Conservation (phyloP, 2,329 filamentous ascomycete genomes). For the Diplodia intermedia region DNA sequence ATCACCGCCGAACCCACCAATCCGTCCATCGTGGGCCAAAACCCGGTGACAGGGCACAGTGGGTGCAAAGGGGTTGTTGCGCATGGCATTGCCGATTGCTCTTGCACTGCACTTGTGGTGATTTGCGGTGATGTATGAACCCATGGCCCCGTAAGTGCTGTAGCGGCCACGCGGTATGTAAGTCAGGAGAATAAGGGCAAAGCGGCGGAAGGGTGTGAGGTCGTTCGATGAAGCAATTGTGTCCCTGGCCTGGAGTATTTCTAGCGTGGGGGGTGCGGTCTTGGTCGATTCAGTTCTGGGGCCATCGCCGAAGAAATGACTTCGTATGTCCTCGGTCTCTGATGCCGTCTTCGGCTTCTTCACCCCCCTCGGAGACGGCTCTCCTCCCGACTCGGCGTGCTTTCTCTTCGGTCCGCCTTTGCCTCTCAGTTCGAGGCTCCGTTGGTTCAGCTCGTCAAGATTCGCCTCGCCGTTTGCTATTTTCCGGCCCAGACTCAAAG, state of each 20-base stretch:
- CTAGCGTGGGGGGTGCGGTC: constrained; percentile 18
- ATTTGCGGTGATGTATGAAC: constrained; percentile 42
- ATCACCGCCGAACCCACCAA: constrained; percentile 58
- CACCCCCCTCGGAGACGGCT: constrained; percentile 15
- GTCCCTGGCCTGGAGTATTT: constrained; percentile 42
- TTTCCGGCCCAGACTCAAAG: constrained; percentile 49
- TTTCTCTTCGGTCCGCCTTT: constrained; percentile 40
- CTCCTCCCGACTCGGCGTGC: constrained; percentile 17
- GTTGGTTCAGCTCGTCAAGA: constrained; percentile 49
- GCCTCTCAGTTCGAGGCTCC: constrained; percentile 50
- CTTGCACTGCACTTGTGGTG: constrained; percentile 39
- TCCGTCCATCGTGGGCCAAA: constrained; percentile 40
- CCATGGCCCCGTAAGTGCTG: constrained; percentile 48
- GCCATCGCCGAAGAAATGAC: constrained; percentile 39
- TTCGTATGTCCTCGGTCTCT: constrained; percentile 37
- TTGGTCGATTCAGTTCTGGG: not conserved
- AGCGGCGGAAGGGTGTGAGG: constrained; percentile 58
- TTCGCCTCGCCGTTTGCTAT: constrained; percentile 49
- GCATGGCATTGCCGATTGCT: constrained; percentile 49
- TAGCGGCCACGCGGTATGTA: constrained; percentile 46
- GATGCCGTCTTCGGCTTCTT: not conserved
- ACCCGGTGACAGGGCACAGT: constrained; percentile 53
- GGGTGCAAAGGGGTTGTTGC: constrained; percentile 45
- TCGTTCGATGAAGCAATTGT: constrained; percentile 53
- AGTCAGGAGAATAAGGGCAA: constrained; percentile 44